phyloP scores from a whole-genome alignment of 2,329 filamentous ascomycete genomes.

The Colletotrichum endophyticum region DNA sequence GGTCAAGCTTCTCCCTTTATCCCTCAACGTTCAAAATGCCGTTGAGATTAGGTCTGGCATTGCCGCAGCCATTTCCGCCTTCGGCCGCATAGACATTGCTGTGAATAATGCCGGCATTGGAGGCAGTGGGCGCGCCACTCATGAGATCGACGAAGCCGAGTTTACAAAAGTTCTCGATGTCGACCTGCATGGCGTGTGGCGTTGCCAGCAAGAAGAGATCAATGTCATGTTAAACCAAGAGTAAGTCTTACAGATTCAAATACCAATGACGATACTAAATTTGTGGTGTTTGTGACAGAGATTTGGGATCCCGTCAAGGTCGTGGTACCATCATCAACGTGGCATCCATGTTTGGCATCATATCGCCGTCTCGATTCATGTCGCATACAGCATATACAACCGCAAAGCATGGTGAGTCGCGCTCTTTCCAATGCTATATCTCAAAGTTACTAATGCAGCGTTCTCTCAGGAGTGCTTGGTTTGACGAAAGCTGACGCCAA shows the following conservation, averaged over 20 bases:
- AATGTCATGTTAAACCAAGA: conserved; percentile 56
- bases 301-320: conserved; percentile 41
- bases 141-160: conserved; percentile 49
- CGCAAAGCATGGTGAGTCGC: conserved; percentile 51
- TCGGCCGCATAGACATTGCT: conserved; percentile 59
- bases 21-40: conserved; percentile 51
- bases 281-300: conserved; percentile 23
- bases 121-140: conserved; percentile 44
- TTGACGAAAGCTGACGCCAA: conserved; percentile 60
- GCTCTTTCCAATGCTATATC: not conserved
- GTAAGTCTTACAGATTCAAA: conserved; percentile 23
- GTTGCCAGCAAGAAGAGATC: conserved; percentile 60
- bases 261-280: not conserved
- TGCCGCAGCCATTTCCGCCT: conserved; percentile 42
- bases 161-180: conserved; percentile 56
- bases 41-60: conserved; percentile 48
- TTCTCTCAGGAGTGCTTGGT: conserved; percentile 43
- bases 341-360: conserved; percentile 55
- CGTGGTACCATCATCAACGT: conserved; percentile 61
- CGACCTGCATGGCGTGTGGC: conserved; percentile 61
- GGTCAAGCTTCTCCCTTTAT: conserved; percentile 43
- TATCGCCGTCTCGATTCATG: conserved; percentile 39
- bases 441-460: not conserved
- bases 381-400: conserved; percentile 52
- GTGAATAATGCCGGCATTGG: conserved; percentile 61